A percentile compares a stretch with the other conserved stretches of the same genome.
Conservation (phyloP, 1,284 basidiomycete species). For the Ganoderma lucidum region DNA sequence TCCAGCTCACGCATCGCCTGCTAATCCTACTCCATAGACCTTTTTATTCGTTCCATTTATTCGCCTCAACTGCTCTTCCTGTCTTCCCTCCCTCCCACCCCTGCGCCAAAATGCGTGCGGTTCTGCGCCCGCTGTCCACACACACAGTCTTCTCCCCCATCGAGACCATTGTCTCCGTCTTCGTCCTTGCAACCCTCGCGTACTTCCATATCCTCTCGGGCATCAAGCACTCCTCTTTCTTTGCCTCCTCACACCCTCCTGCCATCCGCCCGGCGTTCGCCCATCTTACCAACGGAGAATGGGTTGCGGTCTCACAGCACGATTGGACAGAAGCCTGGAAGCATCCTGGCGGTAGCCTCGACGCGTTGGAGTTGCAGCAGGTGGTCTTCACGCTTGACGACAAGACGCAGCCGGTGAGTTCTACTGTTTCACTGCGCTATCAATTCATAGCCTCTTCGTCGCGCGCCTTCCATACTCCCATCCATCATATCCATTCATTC, state of each 20-base stretch:
- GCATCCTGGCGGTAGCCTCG: conserved; percentile 41
- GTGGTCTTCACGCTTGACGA: conserved; percentile 63
- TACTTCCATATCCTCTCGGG: conserved; percentile 93
- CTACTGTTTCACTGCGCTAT: conserved; percentile 11
- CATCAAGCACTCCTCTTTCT: conserved; percentile 80
- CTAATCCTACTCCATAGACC: conserved; percentile 27
- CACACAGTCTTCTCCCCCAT: conserved; percentile 74
- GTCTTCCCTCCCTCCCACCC: conserved; percentile 8
- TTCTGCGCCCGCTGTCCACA: conserved; percentile 67
- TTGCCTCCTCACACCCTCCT: conserved; percentile 58
- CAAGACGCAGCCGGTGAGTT: conserved; percentile 45
- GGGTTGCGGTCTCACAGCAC: conserved; percentile 61
- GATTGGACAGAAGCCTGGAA: conserved; percentile 54
- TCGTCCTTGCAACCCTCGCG: conserved; percentile 86
- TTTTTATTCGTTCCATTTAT: conserved; percentile 34
- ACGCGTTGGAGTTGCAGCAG: conserved; percentile 69
- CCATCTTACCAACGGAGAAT: conserved; percentile 57
- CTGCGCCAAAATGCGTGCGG: conserved; percentile 53
- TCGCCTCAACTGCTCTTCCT: conserved; percentile 17
- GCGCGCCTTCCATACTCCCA: not conserved
- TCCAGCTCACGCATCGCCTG: conserved; percentile 23
- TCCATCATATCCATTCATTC: not conserved
- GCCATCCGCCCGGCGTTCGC: conserved; percentile 62
- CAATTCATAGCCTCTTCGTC: conserved; percentile 6
- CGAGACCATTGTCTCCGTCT: conserved; percentile 90